Conservation (phyloP, 169 alveolate species). For the Plasmodium gallinaceum region DNA sequence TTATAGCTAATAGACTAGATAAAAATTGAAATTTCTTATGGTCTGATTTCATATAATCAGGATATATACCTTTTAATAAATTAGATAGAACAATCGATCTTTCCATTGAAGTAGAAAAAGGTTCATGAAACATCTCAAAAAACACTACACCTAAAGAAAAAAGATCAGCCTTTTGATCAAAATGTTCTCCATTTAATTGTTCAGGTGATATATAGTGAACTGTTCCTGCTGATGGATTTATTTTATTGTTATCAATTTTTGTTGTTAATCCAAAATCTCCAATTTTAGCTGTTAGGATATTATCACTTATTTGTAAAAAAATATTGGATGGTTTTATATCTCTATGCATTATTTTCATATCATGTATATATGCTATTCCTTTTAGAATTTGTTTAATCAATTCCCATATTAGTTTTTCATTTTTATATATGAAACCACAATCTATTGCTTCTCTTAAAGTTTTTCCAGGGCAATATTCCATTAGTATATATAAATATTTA, state of each 20-base stretch:
- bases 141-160: constrained; percentile 89
- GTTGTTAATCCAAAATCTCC: constrained; percentile 91
- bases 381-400: constrained; percentile 87
- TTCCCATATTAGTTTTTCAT: constrained; percentile 84
- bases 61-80: constrained; percentile 82
- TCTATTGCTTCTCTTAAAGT: constrained; percentile 84
- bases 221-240: constrained; percentile 86
- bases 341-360: constrained; percentile 89
- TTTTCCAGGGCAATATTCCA: constrained; percentile 90
- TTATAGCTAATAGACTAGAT: constrained; percentile 80
- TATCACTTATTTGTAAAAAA: constrained; percentile 84
- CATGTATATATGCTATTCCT: constrained; percentile 89
- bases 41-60: constrained; percentile 80
- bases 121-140: constrained; percentile 90
- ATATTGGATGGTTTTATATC: constrained; percentile 90
- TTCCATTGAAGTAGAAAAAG: constrained; percentile 88
- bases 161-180: constrained; percentile 88
- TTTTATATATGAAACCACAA: constrained; percentile 79
- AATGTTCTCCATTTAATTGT: constrained; percentile 85
- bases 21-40: constrained; percentile 78
- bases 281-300: constrained; percentile 82
- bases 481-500: constrained; percentile 86
- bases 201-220: constrained; percentile 90
- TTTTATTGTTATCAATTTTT: constrained; percentile 76
- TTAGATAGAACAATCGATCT: constrained; percentile 83